A percentile compares a stretch with the other conserved stretches of the same genome.
Evolutionary conservation across 306 rosid genomes (phyloP).

Genomic region (Fragaria ananassa): DNA sequence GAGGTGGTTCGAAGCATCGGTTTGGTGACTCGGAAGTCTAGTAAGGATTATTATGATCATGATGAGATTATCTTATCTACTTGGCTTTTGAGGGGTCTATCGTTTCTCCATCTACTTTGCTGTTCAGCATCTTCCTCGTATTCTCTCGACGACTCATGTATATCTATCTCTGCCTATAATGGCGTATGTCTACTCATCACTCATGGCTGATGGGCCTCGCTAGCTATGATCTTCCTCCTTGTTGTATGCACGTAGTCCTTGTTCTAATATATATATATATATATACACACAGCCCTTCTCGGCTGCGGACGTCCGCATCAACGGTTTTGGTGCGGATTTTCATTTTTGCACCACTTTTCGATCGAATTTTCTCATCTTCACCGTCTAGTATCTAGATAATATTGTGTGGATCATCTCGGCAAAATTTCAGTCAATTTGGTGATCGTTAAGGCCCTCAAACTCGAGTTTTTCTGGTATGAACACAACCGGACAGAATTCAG

Average conservation of each 20-base stretch:
- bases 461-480: too few species aligned
- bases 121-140: background rate
- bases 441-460: too few species aligned
- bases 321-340: too few species aligned
- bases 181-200: background rate
- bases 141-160: background rate
- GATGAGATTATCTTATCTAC: background rate
- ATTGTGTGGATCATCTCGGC: too few species aligned
- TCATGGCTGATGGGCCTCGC: background rate
- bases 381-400: too few species aligned
- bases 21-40: conserved; percentile 2
- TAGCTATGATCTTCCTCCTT: background rate
- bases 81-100: background rate
- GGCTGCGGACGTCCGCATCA: too few species aligned
- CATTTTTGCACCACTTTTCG: too few species aligned
- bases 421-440: too few species aligned
- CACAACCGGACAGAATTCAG: too few species aligned
- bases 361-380: too few species aligned
- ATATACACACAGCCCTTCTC: too few species aligned
- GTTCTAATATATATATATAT: too few species aligned
- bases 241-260: background rate
- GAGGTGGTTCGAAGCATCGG: background rate
- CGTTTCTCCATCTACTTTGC: background rate
- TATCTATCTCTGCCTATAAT: background rate
- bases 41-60: background rate